phyloP scores from a whole-genome alignment of 495 filamentous ascomycete genomes.

The Diplogelasinospora grovesii region DNA sequence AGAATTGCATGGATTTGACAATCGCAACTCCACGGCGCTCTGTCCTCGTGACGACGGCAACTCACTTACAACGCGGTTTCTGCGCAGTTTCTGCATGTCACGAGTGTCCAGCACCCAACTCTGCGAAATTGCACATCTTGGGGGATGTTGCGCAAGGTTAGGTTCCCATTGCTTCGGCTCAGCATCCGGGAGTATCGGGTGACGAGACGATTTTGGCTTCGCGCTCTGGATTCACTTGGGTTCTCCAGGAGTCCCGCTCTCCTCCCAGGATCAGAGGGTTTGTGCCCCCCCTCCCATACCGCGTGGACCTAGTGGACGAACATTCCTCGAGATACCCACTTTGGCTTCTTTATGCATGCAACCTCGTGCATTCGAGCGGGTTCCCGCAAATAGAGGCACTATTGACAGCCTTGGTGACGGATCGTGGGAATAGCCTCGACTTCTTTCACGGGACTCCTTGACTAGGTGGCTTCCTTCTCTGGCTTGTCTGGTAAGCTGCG shows the following conservation, averaged over 20 bases:
- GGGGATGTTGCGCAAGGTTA: no score
- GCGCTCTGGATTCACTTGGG: no score
- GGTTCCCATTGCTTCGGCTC: constrained; percentile 11
- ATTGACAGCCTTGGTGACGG: constrained; percentile 4
- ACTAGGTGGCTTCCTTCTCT: neutral
- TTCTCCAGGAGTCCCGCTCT: no score
- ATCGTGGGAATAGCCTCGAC: constrained; percentile 20
- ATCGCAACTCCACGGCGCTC: no score
- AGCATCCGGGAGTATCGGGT: constrained; percentile 14
- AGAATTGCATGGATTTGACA: no score
- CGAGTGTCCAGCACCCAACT: constrained; percentile 15
- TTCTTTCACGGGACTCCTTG: neutral
- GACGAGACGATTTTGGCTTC: no score
- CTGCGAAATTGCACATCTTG: constrained; percentile 16
- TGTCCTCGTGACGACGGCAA: constrained; percentile 27
- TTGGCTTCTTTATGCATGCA: constrained; percentile 7
- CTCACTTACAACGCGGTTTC: no score
- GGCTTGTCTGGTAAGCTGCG: neutral
- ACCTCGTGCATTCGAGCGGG: constrained; percentile 9
- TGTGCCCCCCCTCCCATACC: constrained; percentile 2
- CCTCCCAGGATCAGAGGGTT: no score
- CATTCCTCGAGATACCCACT: neutral
- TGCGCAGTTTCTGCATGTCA: no score
- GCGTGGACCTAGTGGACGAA: constrained; percentile 2
- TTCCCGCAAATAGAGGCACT: neutral